Conservation (phyloP, 2,329 filamentous ascomycete genomes). For the Curvularia eragrostidis region DNA sequence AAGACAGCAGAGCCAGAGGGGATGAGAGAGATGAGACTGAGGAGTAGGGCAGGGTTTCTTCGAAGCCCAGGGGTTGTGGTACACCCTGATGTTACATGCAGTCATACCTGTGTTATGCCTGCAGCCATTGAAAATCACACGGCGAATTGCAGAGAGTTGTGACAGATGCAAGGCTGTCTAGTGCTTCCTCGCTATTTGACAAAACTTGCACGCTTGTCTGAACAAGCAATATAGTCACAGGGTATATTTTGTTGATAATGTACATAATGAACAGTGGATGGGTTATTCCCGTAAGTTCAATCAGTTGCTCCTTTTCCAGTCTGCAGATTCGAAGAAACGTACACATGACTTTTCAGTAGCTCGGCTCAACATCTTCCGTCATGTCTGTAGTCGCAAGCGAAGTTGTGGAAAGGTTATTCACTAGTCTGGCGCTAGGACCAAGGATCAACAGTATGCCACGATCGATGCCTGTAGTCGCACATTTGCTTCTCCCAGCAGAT, state of each 20-base stretch:
- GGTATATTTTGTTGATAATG: neutral
- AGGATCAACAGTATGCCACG: conserved; percentile 11
- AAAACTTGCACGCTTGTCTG: neutral
- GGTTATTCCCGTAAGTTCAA: neutral
- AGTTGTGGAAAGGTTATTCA: neutral
- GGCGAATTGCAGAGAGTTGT: neutral
- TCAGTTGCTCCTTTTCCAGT: neutral
- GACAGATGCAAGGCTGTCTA: neutral
- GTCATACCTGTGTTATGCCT: neutral
- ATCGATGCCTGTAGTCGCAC: conserved; percentile 7
- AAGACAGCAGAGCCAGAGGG: conserved; percentile 5
- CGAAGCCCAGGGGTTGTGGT: neutral
- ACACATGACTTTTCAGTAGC: neutral
- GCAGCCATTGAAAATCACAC: neutral
- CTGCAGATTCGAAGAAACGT: neutral
- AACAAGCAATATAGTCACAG: neutral
- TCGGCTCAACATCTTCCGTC: neutral
- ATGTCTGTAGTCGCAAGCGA: neutral
- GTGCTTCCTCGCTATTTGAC: neutral
- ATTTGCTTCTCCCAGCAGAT: conserved; percentile 12
- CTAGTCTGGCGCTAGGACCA: conserved; percentile 9
- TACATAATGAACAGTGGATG: neutral
- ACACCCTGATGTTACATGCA: neutral
- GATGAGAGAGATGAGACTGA: conserved; percentile 1
- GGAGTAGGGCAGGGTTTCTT: neutral